Evolutionary conservation across 176 grass and related monocot genomes (phyloP).

Genomic region (Thinopyrum elongatum): DNA sequence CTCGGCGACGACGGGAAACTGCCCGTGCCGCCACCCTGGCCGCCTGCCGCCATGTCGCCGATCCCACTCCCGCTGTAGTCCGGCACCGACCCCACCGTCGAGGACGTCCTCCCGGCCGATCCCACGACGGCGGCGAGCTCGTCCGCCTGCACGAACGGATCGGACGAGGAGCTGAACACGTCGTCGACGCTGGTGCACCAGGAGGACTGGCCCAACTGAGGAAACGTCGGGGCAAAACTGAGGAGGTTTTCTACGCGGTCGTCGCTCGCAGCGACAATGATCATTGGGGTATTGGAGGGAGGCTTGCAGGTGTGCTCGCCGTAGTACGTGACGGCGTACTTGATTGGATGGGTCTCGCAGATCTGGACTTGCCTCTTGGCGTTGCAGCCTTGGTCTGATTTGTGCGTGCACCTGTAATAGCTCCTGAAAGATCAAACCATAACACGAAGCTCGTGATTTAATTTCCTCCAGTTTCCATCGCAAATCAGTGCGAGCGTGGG

Average conservation of each 20-base stretch:
- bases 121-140: conserved; percentile 49
- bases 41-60: not conserved
- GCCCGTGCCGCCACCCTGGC: not conserved
- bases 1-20: conserved; percentile 21
- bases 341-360: conserved; percentile 40
- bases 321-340: conserved; percentile 53
- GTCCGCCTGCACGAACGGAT: conserved; percentile 33
- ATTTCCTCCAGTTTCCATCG: not conserved
- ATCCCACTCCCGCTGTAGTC: not conserved
- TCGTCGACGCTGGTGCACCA: conserved; percentile 43
- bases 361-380: conserved; percentile 60
- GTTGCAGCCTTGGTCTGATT: conserved; percentile 47
- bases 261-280: conserved; percentile 9
- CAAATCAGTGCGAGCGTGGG: not conserved
- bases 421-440: conserved; percentile 42
- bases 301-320: conserved; percentile 71
- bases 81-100: not conserved
- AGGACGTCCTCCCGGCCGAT: conserved; percentile 1
- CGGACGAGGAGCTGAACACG: conserved; percentile 51
- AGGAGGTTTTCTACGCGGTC: conserved; percentile 35
- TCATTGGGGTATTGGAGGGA: conserved; percentile 34
- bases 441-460: not conserved
- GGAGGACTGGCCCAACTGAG: not conserved
- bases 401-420: conserved; percentile 90
- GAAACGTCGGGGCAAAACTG: conserved; percentile 39